Evolutionary conservation across 768 basidiomycete species (phyloP).

Genomic region (Leccinum rimulosum): DNA sequence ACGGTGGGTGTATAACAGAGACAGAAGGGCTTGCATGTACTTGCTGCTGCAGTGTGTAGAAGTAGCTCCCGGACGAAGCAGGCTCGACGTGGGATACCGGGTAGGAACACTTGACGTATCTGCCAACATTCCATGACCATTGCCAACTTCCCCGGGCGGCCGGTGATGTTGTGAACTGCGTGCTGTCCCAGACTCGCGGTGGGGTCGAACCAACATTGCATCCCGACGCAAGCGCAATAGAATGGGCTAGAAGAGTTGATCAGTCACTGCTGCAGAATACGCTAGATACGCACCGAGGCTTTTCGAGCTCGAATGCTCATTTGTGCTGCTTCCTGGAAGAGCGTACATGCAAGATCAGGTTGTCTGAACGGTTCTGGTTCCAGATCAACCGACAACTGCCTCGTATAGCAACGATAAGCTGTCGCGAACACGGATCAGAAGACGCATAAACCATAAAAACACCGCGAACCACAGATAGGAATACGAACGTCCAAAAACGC

Average conservation of each 20-base stretch:
- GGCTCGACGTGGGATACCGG: not conserved
- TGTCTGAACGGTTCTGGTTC: constrained; percentile 45
- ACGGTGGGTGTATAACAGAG: too few species aligned
- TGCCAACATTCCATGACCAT: constrained; percentile 34
- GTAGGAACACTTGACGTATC: not conserved
- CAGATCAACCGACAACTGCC: constrained; percentile 41
- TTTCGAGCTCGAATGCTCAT: constrained; percentile 48
- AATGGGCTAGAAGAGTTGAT: constrained; percentile 36
- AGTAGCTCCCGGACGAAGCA: not conserved
- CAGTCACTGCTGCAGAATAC: not conserved
- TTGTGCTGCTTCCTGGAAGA: constrained; percentile 45
- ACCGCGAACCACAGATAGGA: constrained; percentile 49
- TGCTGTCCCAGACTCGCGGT: constrained; percentile 9
- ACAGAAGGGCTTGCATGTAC: not conserved
- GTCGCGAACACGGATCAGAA: not conserved
- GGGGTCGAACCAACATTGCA: constrained; percentile 34
- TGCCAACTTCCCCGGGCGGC: constrained; percentile 26
- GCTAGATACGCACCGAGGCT: constrained; percentile 33
- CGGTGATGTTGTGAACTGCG: constrained; percentile 23
- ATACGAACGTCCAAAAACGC: constrained; percentile 57
- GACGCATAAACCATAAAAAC: not conserved
- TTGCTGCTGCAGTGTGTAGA: not conserved
- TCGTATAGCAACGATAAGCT: constrained; percentile 54
- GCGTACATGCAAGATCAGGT: constrained; percentile 44
- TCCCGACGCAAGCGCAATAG: constrained; percentile 45